Evolutionary conservation across 257 asterid species (phyloP).

Genomic region (Solanum etuberosum): DNA sequence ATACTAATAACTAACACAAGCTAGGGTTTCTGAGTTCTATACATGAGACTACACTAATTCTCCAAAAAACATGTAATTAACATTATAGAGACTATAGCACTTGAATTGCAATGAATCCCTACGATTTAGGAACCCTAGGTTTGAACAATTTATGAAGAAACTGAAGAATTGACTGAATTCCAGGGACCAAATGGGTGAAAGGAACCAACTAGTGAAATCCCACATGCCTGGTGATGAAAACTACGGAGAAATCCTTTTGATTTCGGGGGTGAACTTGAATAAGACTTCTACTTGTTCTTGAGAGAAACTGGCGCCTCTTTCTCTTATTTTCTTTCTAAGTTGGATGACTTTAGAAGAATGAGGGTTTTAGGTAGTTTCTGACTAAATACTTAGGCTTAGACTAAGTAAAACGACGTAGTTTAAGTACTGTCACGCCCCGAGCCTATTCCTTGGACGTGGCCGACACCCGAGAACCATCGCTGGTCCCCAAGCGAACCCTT

Average conservation of each 20-base stretch:
- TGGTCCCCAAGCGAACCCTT: not conserved
- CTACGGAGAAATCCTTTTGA: not conserved
- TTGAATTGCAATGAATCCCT: not conserved
- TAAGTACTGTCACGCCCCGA: not conserved
- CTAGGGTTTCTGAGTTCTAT: not conserved
- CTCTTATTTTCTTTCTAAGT: not conserved
- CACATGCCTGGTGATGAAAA: not conserved
- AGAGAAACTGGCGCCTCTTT: not conserved
- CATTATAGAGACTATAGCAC: not conserved
- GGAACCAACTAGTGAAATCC: not conserved
- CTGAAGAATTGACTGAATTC: not conserved
- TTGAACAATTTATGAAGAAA: not conserved
- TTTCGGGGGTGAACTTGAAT: not conserved
- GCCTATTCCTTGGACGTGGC: not conserved
- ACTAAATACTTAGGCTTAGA: not conserved
- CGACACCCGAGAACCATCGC: not conserved
- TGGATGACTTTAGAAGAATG: not conserved
- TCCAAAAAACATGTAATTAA: not conserved
- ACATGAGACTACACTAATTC: not conserved
- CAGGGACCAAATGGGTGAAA: not conserved
- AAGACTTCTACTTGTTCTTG: not conserved
- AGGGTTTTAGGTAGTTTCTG: not conserved
- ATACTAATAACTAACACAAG: not conserved
- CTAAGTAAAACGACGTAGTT: not conserved
- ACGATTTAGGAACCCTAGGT: not conserved